Conservation (phyloP, 2,329 filamentous ascomycete species). For the Atkinsonella texensis region DNA sequence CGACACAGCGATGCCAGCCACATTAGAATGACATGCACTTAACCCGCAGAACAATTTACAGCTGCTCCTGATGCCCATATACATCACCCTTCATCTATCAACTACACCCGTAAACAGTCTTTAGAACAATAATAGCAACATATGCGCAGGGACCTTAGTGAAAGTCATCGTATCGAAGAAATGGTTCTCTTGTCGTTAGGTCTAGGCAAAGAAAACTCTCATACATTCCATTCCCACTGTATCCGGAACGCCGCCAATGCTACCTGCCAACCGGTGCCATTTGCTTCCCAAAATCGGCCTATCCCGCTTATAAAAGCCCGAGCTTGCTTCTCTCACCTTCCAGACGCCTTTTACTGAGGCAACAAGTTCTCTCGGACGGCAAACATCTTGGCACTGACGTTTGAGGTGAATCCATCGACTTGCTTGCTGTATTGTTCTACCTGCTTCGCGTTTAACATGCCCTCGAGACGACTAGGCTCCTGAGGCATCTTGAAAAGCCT, state of each 20-base stretch:
- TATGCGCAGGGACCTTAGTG: not conserved
- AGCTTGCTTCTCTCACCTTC: not conserved
- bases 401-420: constrained; percentile 89
- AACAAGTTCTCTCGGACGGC: constrained; percentile 65
- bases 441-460: constrained; percentile 88
- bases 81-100: no score
- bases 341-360: constrained; percentile 32
- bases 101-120: no score
- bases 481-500: constrained; percentile 94
- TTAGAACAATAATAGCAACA: no score
- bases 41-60: not conserved
- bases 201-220: constrained; percentile 21
- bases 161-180: constrained; percentile 12
- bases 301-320: constrained; percentile 7
- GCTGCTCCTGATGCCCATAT: no score
- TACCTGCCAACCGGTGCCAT: constrained; percentile 23
- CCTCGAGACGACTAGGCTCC: constrained; percentile 86
- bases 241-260: constrained; percentile 31
- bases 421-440: constrained; percentile 97
- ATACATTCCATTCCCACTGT: constrained; percentile 26
- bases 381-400: constrained; percentile 95
- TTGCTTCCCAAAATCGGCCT: constrained; percentile 12
- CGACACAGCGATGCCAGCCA: not conserved
- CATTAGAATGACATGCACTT: not conserved
- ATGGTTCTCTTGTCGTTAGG: constrained; percentile 18